Evolutionary conservation across 106 monocot genomes (phyloP).

Genomic region (Ottelia alismoides): DNA sequence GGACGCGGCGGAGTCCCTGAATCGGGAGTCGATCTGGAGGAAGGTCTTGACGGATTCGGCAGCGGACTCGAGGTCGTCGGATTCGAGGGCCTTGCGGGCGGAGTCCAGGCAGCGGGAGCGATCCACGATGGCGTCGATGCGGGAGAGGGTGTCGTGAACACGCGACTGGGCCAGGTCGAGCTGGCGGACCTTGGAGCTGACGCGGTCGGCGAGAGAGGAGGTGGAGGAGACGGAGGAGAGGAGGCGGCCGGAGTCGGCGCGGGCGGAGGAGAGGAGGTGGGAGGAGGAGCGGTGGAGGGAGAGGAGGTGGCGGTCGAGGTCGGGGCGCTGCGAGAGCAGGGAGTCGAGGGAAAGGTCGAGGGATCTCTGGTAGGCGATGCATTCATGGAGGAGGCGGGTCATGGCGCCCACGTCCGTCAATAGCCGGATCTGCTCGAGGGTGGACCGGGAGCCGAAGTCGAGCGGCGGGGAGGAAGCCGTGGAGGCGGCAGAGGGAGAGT

Average conservation of each 20-base stretch:
- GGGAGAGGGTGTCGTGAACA: constrained; percentile 38
- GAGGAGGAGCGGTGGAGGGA: constrained; percentile 52
- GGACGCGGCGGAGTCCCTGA: constrained; percentile 21
- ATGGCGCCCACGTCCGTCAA: constrained; percentile 82
- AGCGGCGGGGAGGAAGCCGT: constrained; percentile 12
- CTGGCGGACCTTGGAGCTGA: constrained; percentile 54
- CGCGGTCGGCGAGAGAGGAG: constrained; percentile 48
- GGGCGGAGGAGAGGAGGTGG: constrained; percentile 46
- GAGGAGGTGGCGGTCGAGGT: constrained; percentile 64
- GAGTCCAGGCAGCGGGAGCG: constrained; percentile 48
- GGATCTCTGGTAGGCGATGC: constrained; percentile 67
- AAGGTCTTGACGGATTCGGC: constrained; percentile 45
- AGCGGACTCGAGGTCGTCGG: constrained; percentile 61
- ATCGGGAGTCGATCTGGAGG: constrained; percentile 61
- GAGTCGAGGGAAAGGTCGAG: constrained; percentile 63
- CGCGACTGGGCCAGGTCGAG: constrained; percentile 79
- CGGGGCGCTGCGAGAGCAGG: constrained; percentile 65
- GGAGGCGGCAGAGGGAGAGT: neutral
- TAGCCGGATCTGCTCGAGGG: constrained; percentile 44
- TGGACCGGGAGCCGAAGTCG: constrained; percentile 45
- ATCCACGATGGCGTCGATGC: constrained; percentile 51
- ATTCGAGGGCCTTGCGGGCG: constrained; percentile 29
- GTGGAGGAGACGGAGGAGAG: constrained; percentile 48
- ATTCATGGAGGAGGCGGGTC: constrained; percentile 91
- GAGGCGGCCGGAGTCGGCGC: constrained; percentile 47